Conservation (phyloP, 768 basidiomycete species). For the Lyophyllum shimeji region DNA sequence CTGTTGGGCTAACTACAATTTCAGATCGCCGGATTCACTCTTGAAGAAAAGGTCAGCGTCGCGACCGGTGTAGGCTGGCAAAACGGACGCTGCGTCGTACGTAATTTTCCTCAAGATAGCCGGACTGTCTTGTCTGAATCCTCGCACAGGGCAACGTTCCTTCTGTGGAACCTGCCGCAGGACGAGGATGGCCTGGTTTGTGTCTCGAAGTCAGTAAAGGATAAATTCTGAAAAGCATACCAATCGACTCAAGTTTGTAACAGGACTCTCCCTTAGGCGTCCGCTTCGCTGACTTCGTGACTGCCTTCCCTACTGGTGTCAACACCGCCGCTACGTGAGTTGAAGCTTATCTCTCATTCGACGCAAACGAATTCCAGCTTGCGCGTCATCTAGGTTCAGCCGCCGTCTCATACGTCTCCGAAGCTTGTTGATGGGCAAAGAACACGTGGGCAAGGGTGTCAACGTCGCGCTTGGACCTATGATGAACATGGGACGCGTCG, state of each 20-base stretch:
- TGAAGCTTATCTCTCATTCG: neutral
- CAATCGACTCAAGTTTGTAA: neutral
- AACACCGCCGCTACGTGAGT: slow-evolving; percentile 79
- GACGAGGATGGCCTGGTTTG: slow-evolving; percentile 61
- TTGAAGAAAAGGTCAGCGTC: slow-evolving; percentile 65
- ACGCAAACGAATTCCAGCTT: neutral
- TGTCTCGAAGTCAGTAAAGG: slow-evolving; percentile 57
- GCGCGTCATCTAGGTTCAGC: slow-evolving; percentile 53
- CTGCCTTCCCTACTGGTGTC: slow-evolving; percentile 82
- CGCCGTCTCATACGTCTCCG: slow-evolving; percentile 75
- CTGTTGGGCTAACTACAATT: slow-evolving; percentile 11
- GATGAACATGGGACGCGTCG: slow-evolving; percentile 85
- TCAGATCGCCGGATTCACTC: slow-evolving; percentile 47
- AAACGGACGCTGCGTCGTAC: slow-evolving; percentile 65
- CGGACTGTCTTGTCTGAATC: neutral
- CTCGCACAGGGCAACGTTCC: slow-evolving; percentile 55
- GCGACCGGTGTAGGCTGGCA: slow-evolving; percentile 70
- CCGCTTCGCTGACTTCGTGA: slow-evolving; percentile 69
- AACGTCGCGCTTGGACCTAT: slow-evolving; percentile 78
- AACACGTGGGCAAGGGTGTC: slow-evolving; percentile 83
- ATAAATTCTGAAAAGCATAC: neutral
- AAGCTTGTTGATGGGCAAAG: slow-evolving; percentile 76
- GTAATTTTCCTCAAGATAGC: slow-evolving; percentile 11
- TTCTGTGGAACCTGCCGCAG: slow-evolving; percentile 37
- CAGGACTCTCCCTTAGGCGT: slow-evolving; percentile 79